Evolutionary conservation across 352 stramenopile species (phyloP), one percentile per base, ranked within the genome.

Genomic region (Globisporangium sylvaticum): DNA sequence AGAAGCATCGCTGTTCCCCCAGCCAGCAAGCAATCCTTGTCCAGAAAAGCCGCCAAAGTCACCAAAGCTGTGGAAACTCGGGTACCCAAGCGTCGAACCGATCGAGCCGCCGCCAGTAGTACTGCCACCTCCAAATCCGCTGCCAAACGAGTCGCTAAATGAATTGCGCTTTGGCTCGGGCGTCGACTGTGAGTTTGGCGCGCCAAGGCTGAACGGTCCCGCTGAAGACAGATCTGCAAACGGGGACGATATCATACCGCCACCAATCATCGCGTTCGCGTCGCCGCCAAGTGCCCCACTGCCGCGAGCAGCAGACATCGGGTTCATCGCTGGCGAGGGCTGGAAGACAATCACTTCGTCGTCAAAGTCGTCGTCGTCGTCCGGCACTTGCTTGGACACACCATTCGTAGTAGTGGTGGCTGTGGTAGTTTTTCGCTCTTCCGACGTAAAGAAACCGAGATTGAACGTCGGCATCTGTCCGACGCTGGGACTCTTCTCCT

Each of bases 321-420:
- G 68, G 37, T 55, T 70, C 32, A 88, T 54, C 4, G 68, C 74
- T 24, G 80, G 74, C 7, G 82, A 86, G 20, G 87, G 87, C 67
- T 88, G 82, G 70, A 87, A 95, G 25, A 95, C 83, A 62, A 95
- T 95, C 55, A 95, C 85, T 71, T 95, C 87, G 64, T 93, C 87
- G 56, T 93, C 84, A 66, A 93, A 87, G 25, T 95, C 80, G 44
- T 92, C 87, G n/a, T 88, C 83, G 0, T 82, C 79, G 42, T 87
- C 78, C 12, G 20, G 52, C 22, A 60, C 18, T 29, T 78, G 57
- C 15, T 73, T 72, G 34, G 48, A 67, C 8, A 24, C 42, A 4
- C 42, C 18, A 50, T 50, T 50, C 4, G 42, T 50, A 50, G 42
- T 8, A 2, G 42, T 24, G 37, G 18, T 50, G 31, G n/a, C n/a